Evolutionary conservation across 768 basidiomycete genomes (phyloP).

Genomic region (Nidula microcarpa): DNA sequence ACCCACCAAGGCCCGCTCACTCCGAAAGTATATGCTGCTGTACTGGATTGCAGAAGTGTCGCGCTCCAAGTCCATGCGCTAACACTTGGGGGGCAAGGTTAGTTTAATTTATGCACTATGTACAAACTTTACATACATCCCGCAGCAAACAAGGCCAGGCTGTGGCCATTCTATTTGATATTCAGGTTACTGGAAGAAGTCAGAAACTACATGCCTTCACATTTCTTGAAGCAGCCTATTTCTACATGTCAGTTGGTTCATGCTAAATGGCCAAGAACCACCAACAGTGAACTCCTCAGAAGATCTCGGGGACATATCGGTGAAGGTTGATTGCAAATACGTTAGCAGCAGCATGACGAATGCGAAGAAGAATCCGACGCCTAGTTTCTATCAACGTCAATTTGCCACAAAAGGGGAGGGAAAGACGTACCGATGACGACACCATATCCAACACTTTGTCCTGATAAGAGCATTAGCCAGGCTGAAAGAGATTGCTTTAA

Average conservation of each 20-base stretch:
- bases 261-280: background rate
- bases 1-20: conserved; percentile 46
- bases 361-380: conserved; percentile 50
- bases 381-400: conserved; percentile 13
- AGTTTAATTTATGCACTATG: background rate
- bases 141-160: conserved; percentile 49
- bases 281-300: conserved; percentile 49
- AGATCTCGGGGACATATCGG: conserved; percentile 38
- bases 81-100: conserved; percentile 23
- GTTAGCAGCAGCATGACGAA: conserved; percentile 43
- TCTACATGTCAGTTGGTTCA: background rate
- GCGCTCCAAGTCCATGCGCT: conserved; percentile 60
- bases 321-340: conserved; percentile 41
- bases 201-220: conserved; percentile 28
- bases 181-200: background rate
- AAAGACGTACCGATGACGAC: conserved; percentile 38
- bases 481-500: background rate
- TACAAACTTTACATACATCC: conserved; percentile 27
- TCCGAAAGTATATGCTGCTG: conserved; percentile 49
- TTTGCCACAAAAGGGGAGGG: background rate
- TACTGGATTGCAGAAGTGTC: conserved; percentile 50
- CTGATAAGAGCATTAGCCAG: conserved; percentile 14
- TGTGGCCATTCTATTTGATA: conserved; percentile 5
- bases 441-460: conserved; percentile 45
- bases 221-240: conserved; percentile 40